Conservation (phyloP, 2,329 filamentous ascomycete species). For the Ophiosphaerella korrae region DNA sequence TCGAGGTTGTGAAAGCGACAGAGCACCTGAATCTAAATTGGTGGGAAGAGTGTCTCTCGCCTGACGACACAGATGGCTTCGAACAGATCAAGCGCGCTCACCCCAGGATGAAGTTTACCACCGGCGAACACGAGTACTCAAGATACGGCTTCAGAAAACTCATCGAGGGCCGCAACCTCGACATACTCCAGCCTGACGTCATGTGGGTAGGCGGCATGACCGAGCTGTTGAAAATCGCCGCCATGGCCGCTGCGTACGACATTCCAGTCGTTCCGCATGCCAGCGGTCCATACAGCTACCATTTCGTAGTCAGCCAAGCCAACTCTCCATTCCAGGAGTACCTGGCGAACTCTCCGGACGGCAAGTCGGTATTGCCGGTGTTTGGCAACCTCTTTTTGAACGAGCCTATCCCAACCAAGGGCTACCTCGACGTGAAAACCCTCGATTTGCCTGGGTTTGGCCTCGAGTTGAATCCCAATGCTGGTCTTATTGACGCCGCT, state of each 20-base stretch:
- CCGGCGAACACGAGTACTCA: constrained; percentile 94
- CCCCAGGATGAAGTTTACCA: constrained; percentile 90
- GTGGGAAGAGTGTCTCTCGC: constrained; percentile 94
- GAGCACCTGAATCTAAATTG: constrained; percentile 89
- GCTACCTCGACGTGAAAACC: constrained; percentile 77
- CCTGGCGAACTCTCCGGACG: constrained; percentile 88
- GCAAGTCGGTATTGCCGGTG: constrained; percentile 85
- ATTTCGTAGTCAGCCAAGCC: constrained; percentile 91
- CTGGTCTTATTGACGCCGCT: constrained; percentile 76
- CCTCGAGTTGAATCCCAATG: constrained; percentile 80
- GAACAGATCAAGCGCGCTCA: constrained; percentile 88
- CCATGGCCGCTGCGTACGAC: constrained; percentile 90
- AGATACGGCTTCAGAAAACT: constrained; percentile 94
- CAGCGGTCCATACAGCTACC: constrained; percentile 91
- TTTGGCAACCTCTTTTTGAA: constrained; percentile 91
- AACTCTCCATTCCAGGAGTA: constrained; percentile 97
- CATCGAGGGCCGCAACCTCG: constrained; percentile 86
- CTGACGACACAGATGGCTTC: constrained; percentile 91
- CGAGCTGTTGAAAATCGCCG: constrained; percentile 85
- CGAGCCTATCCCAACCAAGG: constrained; percentile 84
- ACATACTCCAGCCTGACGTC: constrained; percentile 93
- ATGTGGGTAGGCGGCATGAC: constrained; percentile 98
- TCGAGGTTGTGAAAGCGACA: constrained; percentile 84
- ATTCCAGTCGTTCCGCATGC: constrained; percentile 95
- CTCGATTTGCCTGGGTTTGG: constrained; percentile 92